phyloP scores from a whole-genome alignment of 2,329 filamentous ascomycete species.

The Epichloe sp. region DNA sequence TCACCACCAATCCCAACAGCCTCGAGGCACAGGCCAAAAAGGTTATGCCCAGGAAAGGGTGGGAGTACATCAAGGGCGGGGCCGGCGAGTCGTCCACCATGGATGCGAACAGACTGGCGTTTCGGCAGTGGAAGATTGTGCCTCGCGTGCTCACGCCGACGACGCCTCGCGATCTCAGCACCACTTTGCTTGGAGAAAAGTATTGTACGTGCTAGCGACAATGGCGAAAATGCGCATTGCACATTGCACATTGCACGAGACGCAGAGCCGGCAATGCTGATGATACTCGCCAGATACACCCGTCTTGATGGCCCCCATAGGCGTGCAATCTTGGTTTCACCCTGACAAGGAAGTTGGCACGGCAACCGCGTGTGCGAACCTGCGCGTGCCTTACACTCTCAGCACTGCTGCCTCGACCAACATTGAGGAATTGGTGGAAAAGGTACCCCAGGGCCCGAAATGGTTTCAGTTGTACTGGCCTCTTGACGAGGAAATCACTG shows the following conservation, averaged over 20 bases:
- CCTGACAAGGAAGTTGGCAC: slow-evolving; percentile 50
- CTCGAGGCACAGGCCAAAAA: slow-evolving; percentile 42
- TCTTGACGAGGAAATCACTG: slow-evolving; percentile 48
- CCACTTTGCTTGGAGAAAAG: slow-evolving; percentile 37
- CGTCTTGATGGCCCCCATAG: slow-evolving; percentile 53
- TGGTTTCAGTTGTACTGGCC: slow-evolving; percentile 75
- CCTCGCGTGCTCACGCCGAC: slow-evolving; percentile 36
- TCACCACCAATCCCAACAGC: slow-evolving; percentile 46
- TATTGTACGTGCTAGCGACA: slow-evolving; percentile 22
- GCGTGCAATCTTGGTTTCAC: slow-evolving; percentile 57
- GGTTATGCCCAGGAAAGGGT: slow-evolving; percentile 33
- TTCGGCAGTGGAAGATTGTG: slow-evolving; percentile 38
- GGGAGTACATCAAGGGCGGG: slow-evolving; percentile 49
- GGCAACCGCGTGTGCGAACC: slow-evolving; percentile 45
- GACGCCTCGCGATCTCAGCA: slow-evolving; percentile 31
- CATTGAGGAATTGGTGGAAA: slow-evolving; percentile 53
- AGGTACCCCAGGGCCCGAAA: slow-evolving; percentile 41
- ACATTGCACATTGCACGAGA: too few relatives aligned
- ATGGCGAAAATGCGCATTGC: not conserved
- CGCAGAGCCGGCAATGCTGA: not conserved
- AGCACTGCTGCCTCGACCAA: slow-evolving; percentile 49
- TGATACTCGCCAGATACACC: slow-evolving; percentile 7
- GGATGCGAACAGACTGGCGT: slow-evolving; percentile 45
- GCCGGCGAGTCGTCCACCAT: slow-evolving; percentile 49
- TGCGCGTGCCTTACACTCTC: slow-evolving; percentile 52